Conservation (phyloP, 352 stramenopile species). For the Phytophthora sp. region DNA sequence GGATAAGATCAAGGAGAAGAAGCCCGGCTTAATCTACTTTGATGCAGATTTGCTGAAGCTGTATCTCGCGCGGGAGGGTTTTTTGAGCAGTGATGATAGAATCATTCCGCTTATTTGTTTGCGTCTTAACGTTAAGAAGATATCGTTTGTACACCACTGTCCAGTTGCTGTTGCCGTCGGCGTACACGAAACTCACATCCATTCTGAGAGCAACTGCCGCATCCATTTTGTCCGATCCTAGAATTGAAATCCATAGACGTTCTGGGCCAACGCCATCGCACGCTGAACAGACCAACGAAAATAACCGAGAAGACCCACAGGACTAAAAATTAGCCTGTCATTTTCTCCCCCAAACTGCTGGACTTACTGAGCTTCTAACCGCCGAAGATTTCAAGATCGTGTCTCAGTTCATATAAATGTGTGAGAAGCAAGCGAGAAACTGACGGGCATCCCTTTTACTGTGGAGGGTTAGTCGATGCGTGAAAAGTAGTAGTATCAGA, state of each 20-base stretch:
- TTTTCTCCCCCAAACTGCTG: too few relatives aligned
- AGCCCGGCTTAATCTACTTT: constrained; percentile 12
- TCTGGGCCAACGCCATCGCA: too few relatives aligned
- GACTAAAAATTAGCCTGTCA: too few relatives aligned
- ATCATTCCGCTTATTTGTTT: constrained; percentile 23
- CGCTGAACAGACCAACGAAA: too few relatives aligned
- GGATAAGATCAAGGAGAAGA: constrained; percentile 36
- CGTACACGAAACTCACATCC: constrained; percentile 22
- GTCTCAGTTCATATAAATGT: too few relatives aligned
- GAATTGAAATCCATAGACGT: too few relatives aligned
- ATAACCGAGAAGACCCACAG: too few relatives aligned
- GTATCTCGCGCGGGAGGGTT: constrained; percentile 31
- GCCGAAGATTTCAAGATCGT: too few relatives aligned
- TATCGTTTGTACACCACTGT: constrained; percentile 27
- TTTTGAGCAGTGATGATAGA: constrained; percentile 10
- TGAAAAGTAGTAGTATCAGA: too few relatives aligned
- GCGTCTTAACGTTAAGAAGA: constrained; percentile 20
- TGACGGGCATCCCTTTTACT: constrained; percentile 36
- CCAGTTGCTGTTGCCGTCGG: constrained; percentile 21
- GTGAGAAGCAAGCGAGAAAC: constrained; percentile 42
- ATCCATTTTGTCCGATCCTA: too few relatives aligned
- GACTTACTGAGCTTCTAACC: too few relatives aligned
- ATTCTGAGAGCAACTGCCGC: too few relatives aligned
- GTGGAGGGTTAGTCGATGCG: constrained; percentile 11
- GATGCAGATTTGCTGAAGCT: constrained; percentile 26